phyloP scores from a whole-genome alignment of 1,284 basidiomycete genomes.

The Mycena sp. region DNA sequence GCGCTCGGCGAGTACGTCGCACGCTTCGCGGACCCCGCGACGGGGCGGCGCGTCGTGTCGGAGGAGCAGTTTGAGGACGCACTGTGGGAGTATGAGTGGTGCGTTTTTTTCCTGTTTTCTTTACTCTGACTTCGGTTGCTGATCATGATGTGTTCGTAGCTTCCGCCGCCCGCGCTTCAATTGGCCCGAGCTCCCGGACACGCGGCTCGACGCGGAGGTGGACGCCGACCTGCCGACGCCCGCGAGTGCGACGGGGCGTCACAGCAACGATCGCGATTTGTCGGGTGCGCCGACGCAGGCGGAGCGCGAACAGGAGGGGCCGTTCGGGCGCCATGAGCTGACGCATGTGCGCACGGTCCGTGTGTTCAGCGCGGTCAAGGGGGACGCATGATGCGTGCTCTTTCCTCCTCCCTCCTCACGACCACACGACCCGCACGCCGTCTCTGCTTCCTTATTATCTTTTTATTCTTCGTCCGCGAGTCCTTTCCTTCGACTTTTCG shows the following conservation, averaged over 20 bases:
- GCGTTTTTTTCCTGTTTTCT: slow-evolving; percentile 37
- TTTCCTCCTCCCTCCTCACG: not conserved
- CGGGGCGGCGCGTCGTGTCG: slow-evolving; percentile 48
- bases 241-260: slow-evolving; percentile 11
- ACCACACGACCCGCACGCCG: not conserved
- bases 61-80: slow-evolving; percentile 59
- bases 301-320: slow-evolving; percentile 16
- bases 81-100: slow-evolving; percentile 78
- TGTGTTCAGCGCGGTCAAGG: slow-evolving; percentile 62
- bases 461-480: not conserved
- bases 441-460: not conserved
- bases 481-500: not conserved
- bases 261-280: not conserved
- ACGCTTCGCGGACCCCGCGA: slow-evolving; percentile 48
- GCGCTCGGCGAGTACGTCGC: slow-evolving; percentile 62
- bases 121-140: slow-evolving; percentile 6
- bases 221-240: slow-evolving; percentile 27
- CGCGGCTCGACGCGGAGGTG: slow-evolving; percentile 34
- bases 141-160: slow-evolving; percentile 42
- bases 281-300: slow-evolving; percentile 20
- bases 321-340: slow-evolving; percentile 41
- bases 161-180: slow-evolving; percentile 71
- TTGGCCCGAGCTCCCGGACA: slow-evolving; percentile 55
- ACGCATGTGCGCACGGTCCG: slow-evolving; percentile 64
- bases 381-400: not conserved